Evolutionary conservation across 805 yeast genomes (phyloP).

Genomic region (Metschnikowia baotianmanensis): DNA sequence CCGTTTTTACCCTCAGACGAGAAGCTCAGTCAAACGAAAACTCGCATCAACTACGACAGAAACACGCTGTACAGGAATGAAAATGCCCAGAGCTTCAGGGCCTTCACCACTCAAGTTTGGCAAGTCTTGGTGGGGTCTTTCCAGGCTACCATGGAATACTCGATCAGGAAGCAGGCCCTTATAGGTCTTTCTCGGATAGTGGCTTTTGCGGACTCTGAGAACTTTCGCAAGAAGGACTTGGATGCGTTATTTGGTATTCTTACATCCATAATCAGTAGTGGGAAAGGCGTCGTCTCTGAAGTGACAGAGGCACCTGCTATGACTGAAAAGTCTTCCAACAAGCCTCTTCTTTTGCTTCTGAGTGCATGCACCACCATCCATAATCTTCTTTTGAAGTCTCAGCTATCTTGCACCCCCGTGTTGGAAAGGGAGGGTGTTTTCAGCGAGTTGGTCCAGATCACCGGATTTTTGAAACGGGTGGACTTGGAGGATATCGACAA

Average conservation of each 20-base stretch:
- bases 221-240: slow-evolving; percentile 29
- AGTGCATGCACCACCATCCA: slow-evolving; percentile 52
- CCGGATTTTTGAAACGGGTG: not conserved
- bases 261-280: slow-evolving; percentile 62
- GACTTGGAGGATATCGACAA: not conserved
- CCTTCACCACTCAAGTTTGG: slow-evolving; percentile 48
- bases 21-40: slow-evolving; percentile 23
- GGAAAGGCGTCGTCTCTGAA: slow-evolving; percentile 25
- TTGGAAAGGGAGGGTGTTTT: slow-evolving; percentile 76
- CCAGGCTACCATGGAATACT: slow-evolving; percentile 69
- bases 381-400: slow-evolving; percentile 42
- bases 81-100: slow-evolving; percentile 20
- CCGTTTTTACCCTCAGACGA: slow-evolving; percentile 27
- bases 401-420: slow-evolving; percentile 41
- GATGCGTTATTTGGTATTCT: slow-evolving; percentile 45
- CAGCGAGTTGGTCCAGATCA: slow-evolving; percentile 37
- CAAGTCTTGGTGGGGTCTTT: slow-evolving; percentile 59
- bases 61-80: slow-evolving; percentile 26
- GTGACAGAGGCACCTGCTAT: not conserved
- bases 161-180: slow-evolving; percentile 56
- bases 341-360: slow-evolving; percentile 37
- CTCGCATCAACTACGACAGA: slow-evolving; percentile 31
- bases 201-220: slow-evolving; percentile 37
- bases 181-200: slow-evolving; percentile 53
- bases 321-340: slow-evolving; percentile 3